phyloP scores from a whole-genome alignment of 148 eudicot species.

The Polygonum aviculare region DNA sequence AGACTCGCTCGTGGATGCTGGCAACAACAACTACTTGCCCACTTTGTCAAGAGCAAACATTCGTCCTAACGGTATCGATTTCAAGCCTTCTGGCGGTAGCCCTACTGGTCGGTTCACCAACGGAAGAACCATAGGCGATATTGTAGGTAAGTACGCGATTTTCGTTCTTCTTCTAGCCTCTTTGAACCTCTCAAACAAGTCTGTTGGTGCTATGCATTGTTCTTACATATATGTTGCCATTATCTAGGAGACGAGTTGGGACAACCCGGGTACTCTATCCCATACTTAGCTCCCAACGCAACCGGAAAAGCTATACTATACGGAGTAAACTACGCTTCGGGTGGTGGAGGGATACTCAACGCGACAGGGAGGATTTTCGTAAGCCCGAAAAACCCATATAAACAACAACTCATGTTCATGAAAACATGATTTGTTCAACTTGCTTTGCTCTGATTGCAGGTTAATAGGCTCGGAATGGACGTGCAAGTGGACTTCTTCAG shows the following conservation, averaged over 20 bases:
- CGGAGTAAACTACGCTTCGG: slow-evolving; percentile 94
- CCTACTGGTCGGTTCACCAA: slow-evolving; percentile 89
- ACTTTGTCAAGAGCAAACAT: slow-evolving; percentile 69
- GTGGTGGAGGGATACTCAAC: slow-evolving; percentile 90
- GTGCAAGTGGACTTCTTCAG: slow-evolving; percentile 86
- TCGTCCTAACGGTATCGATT: slow-evolving; percentile 84
- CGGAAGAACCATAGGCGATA: slow-evolving; percentile 87
- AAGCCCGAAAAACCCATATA: slow-evolving; percentile 12
- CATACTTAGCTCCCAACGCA: slow-evolving; percentile 76
- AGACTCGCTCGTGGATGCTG: slow-evolving; percentile 90
- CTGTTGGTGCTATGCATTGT: background rate
- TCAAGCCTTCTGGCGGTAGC: slow-evolving; percentile 59
- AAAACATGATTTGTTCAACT: background rate
- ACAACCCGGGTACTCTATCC: slow-evolving; percentile 52
- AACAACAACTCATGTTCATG: background rate
- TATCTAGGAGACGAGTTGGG: slow-evolving; percentile 74
- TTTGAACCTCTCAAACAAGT: too few species aligned
- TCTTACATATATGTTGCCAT: background rate
- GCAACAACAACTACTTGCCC: slow-evolving; percentile 68
- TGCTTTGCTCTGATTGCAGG: slow-evolving; percentile 28
- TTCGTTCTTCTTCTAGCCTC: background rate
- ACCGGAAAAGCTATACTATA: slow-evolving; percentile 60
- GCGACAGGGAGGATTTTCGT: slow-evolving; percentile 91
- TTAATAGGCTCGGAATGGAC: slow-evolving; percentile 91
- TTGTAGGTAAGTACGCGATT: slow-evolving; percentile 41